Base-by-base conservation (phyloP, 805 yeast genomes). In the Blastobotrys terrestris region DNA sequence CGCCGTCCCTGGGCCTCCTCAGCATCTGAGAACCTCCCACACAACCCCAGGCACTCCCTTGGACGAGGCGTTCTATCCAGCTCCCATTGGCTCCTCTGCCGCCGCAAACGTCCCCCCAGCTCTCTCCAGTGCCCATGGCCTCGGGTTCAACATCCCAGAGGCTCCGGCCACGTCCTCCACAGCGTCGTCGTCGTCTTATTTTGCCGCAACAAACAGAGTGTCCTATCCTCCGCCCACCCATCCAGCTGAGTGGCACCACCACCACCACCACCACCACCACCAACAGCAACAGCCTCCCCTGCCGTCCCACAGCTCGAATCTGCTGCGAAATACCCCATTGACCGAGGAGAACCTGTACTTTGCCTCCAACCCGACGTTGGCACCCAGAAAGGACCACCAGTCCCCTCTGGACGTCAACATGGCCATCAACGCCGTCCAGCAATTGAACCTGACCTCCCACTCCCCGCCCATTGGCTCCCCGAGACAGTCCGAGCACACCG, bases 41-140 rank as follows among this genome's bases (percentile, higher is more conserved):
- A 51, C 48, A 59, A 61, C 44, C 65, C 71, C 55, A 6, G 51
- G 54, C 20, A 51, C 57, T 35, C 52, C 55, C 13, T 15, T 51
- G 39, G 55, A 49, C 8, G 52, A 44, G 45, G 64, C 58, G 8
- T 49, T 63, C 22, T 44, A 57, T 16, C 57, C 60, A 3, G 44
- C 50, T 2, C 44, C 44, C 39, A 22, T 22, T 22, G 44, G 46
- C 15, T 44, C 22, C 7, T 6, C 44, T 11, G 44, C 20, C 13
- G 13, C 19, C 18, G 49, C 31, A 6, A 31, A 46, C 21, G n/a
- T 20, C 41, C 15, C 40, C 11, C 20, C 21, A 5, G 15, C 26
- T 4, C 20, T 16, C 16, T 16, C 41, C 13, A 35, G 13, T 13
- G 26, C 42, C 15, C 39, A 31, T n/a, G 42, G 15, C 16, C 41